Conservation (phyloP, 148 eudicot genomes). For the Cornus controversa region DNA sequence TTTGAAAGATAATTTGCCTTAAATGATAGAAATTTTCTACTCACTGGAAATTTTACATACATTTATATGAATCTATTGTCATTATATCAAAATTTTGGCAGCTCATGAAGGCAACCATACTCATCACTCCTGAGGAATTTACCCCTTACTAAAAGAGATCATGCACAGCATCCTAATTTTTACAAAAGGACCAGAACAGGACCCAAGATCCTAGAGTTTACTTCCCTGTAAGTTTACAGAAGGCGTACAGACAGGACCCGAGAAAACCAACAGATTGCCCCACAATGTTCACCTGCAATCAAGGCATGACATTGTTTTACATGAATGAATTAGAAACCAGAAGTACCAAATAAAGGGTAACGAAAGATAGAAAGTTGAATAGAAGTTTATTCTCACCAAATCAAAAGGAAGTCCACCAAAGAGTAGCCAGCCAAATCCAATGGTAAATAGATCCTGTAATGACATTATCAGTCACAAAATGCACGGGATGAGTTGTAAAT, state of each 20-base stretch:
- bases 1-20: too few relatives aligned
- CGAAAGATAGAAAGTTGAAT: neutral
- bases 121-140: neutral
- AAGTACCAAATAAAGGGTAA: neutral
- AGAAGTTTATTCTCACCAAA: neutral
- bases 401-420: conserved; percentile 3
- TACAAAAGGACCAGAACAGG: neutral
- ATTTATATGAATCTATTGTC: neutral
- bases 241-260: neutral
- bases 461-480: neutral
- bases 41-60: too few relatives aligned
- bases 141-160: neutral
- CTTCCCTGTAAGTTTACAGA: neutral
- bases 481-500: neutral
- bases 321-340: neutral
- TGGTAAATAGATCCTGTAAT: neutral
- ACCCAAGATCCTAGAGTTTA: neutral
- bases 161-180: neutral
- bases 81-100: neutral
- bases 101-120: neutral
- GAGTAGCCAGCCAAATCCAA: neutral
- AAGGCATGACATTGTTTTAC: neutral
- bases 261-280: neutral
- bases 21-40: too few relatives aligned
- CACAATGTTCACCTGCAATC: neutral